Evolutionary conservation across 2,329 filamentous ascomycete species (phyloP).

Genomic region (Hypoxylon sp.): DNA sequence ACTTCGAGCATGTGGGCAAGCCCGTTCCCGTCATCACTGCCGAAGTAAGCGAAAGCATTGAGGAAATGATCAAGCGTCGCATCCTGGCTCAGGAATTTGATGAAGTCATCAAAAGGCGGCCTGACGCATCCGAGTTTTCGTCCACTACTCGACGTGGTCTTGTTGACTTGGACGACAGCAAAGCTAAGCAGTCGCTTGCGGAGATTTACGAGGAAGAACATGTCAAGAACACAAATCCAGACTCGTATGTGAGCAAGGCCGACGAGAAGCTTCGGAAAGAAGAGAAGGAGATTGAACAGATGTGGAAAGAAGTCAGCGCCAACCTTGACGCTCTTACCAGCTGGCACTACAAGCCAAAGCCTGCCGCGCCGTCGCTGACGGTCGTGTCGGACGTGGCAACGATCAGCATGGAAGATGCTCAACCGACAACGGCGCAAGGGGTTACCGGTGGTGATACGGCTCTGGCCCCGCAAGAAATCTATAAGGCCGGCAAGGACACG

Average conservation of each 20-base stretch:
- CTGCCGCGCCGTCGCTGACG: constrained; percentile 79
- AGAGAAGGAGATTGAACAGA: constrained; percentile 79
- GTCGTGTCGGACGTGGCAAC: constrained; percentile 92
- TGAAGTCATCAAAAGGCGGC: constrained; percentile 83
- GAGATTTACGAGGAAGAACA: constrained; percentile 96
- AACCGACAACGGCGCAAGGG: constrained; percentile 81
- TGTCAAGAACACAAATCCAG: constrained; percentile 77
- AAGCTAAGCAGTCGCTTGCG: constrained; percentile 85
- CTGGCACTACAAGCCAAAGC: constrained; percentile 95
- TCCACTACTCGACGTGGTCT: constrained; percentile 70
- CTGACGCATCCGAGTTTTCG: constrained; percentile 72
- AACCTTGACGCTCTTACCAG: constrained; percentile 90
- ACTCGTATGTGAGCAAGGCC: constrained; percentile 78
- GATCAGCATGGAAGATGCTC: constrained; percentile 92
- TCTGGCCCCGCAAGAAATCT: constrained; percentile 94
- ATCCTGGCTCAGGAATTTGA: constrained; percentile 93
- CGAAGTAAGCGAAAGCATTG: constrained; percentile 88
- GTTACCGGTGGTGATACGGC: constrained; percentile 73
- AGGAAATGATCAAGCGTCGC: constrained; percentile 91
- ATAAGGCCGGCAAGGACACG: constrained; percentile 76
- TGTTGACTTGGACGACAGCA: constrained; percentile 84
- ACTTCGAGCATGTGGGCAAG: constrained; percentile 95
- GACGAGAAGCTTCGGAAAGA: constrained; percentile 85
- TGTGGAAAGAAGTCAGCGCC: constrained; percentile 83
- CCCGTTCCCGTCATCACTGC: constrained; percentile 93